Evolutionary conservation across 1,284 basidiomycete species (phyloP).

Genomic region (Nidula niveotomentosa): DNA sequence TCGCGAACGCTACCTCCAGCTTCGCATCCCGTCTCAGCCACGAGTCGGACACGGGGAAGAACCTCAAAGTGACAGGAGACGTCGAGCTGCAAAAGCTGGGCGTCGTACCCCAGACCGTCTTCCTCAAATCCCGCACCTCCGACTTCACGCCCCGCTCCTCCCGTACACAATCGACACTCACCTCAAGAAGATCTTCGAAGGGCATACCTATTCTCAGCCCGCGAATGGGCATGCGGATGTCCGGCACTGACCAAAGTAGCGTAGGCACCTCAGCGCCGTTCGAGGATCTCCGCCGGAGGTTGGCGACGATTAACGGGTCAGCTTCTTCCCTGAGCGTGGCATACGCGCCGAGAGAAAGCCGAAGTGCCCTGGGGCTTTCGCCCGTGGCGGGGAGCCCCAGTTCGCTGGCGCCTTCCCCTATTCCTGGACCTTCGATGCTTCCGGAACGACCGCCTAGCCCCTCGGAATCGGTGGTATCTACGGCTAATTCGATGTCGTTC

Average conservation of each 20-base stretch:
- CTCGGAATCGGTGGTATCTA: constrained; percentile 71
- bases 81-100: constrained; percentile 82
- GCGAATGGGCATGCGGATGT: constrained; percentile 39
- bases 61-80: constrained; percentile 64
- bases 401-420: constrained; percentile 30
- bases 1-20: constrained; percentile 68
- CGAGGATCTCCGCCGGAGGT: constrained; percentile 71
- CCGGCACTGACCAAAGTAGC: constrained; percentile 38
- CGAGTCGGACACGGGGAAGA: constrained; percentile 63
- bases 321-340: constrained; percentile 54
- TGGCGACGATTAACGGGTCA: constrained; percentile 71
- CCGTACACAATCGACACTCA: constrained; percentile 26
- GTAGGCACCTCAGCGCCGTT: constrained; percentile 48
- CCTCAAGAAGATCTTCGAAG: constrained; percentile 27
- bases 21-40: constrained; percentile 61
- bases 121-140: constrained; percentile 65
- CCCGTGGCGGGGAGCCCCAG: constrained; percentile 16
- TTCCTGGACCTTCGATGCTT: constrained; percentile 25
- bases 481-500: constrained; percentile 60
- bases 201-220: constrained; percentile 45
- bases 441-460: constrained; percentile 67
- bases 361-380: constrained; percentile 34
- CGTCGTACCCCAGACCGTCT: constrained; percentile 95
- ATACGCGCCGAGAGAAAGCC: constrained; percentile 42
- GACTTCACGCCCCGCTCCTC: constrained; percentile 35